These are phyloP conservation scores for Allantophomopsis lycopodina DNA, from an alignment of 2,329 filamentous ascomycete genomes.

Conservation along the genomic window DNA sequence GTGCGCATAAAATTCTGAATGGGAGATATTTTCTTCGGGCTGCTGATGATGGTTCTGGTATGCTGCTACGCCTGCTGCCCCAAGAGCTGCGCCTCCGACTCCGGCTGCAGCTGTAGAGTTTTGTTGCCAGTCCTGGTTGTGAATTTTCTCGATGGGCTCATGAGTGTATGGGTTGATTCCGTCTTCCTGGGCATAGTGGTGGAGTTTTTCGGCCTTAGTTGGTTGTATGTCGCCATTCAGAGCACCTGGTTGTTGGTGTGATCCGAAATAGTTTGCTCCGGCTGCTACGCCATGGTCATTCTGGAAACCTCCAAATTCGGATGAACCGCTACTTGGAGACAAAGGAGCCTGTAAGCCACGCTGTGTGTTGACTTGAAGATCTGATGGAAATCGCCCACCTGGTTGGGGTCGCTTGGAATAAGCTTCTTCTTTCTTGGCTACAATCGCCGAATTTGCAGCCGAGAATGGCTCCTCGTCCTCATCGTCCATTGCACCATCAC, in stretches of 20 bases:
- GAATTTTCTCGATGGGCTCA: constrained; percentile 11
- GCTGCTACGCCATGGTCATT: constrained; percentile 36
- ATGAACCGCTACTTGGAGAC: constrained; percentile 73
- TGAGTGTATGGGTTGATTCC: constrained; percentile 42
- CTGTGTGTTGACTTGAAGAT: constrained; percentile 67
- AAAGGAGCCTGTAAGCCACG: constrained; percentile 69
- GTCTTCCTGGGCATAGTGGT: constrained; percentile 35
- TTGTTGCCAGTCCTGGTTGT: not conserved
- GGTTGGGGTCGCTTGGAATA: constrained; percentile 61
- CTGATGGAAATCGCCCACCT: constrained; percentile 94
- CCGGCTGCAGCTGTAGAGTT: constrained; percentile 1
- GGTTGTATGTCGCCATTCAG: constrained; percentile 28
- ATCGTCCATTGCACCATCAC: constrained; percentile 67
- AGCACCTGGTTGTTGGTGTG: constrained; percentile 19
- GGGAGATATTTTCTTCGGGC: constrained; percentile 4
- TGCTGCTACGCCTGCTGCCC: constrained; percentile 7
- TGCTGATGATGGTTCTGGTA: constrained; percentile 6
- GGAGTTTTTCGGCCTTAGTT: constrained; percentile 33
- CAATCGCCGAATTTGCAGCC: constrained; percentile 40
- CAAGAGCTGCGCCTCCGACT: constrained; percentile 9
- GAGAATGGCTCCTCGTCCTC: constrained; percentile 53
- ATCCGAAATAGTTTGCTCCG: constrained; percentile 26
- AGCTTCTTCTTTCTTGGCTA: constrained; percentile 32
- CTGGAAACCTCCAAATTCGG: constrained; percentile 33
- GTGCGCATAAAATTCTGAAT: constrained; percentile 4